Conservation (phyloP, 2,329 filamentous ascomycete species). For the Emmonsiellopsis sp. region DNA sequence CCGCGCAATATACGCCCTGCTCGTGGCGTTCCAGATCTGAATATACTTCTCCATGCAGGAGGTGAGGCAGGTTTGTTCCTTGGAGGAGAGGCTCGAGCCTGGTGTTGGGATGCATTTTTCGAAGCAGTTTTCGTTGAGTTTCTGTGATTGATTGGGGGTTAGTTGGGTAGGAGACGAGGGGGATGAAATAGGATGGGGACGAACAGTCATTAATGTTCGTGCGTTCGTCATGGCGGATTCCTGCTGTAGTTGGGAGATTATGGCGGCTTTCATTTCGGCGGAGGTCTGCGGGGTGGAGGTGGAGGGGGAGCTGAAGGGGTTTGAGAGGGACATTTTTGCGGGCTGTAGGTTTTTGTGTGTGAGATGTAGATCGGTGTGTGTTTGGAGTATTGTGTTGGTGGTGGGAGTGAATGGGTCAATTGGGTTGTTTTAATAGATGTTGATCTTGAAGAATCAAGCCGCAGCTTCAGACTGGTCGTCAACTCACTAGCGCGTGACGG, state of each 20-base stretch:
- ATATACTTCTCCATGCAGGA: slow-evolving; percentile 83
- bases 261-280: slow-evolving; percentile 39
- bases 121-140: slow-evolving; percentile 76
- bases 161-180: background rate
- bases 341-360: background rate
- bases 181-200: slow-evolving; percentile 19
- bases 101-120: slow-evolving; percentile 61
- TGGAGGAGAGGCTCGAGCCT: slow-evolving; percentile 54
- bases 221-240: slow-evolving; percentile 62
- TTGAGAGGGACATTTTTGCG: slow-evolving; percentile 31
- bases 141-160: slow-evolving; percentile 39
- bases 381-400: background rate
- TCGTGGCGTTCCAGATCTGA: slow-evolving; percentile 67
- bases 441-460: background rate
- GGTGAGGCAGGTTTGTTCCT: slow-evolving; percentile 63
- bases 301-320: slow-evolving; percentile 24
- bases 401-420: slow-evolving; percentile 2
- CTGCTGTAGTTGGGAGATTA: slow-evolving; percentile 56
- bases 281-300: slow-evolving; percentile 19
- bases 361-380: background rate
- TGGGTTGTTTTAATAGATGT: background rate
- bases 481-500: background rate
- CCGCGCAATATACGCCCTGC: slow-evolving; percentile 55
- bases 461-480: too few relatives aligned
- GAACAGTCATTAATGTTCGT: slow-evolving; percentile 60